These are phyloP conservation scores for Rhododendron vialii DNA, from an alignment of 148 eudicot species.

Conservation along the genomic window DNA sequence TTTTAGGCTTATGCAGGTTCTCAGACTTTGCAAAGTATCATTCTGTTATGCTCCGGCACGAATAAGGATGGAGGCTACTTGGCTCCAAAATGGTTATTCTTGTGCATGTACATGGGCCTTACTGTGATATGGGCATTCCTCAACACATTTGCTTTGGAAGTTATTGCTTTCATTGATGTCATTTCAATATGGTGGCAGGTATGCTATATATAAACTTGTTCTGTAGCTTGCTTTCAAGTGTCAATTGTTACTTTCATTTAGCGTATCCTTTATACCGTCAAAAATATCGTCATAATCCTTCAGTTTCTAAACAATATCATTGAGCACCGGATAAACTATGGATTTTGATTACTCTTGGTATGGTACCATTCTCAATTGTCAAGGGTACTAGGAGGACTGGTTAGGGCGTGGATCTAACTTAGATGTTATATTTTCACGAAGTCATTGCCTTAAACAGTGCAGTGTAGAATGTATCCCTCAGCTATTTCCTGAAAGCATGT, in stretches of 20 bases:
- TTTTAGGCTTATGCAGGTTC: slow-evolving; percentile 62
- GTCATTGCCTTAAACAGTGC: not conserved
- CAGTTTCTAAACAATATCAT: not conserved
- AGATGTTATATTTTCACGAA: not conserved
- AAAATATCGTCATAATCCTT: not conserved
- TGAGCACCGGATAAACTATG: not conserved
- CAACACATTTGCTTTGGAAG: slow-evolving; percentile 61
- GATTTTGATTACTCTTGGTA: not conserved
- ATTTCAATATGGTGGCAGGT: slow-evolving; percentile 73
- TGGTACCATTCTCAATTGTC: not conserved
- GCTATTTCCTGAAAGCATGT: not conserved
- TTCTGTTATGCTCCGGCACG: slow-evolving; percentile 54
- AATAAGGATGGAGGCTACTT: slow-evolving; percentile 63
- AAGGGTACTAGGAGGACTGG: not conserved
- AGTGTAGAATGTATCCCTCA: not conserved
- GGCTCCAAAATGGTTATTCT: slow-evolving; percentile 57
- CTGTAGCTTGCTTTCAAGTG: not conserved
- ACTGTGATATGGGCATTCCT: slow-evolving; percentile 62
- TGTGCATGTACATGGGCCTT: slow-evolving; percentile 51
- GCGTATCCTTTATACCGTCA: not conserved
- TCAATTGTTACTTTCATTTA: not conserved
- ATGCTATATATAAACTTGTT: not conserved
- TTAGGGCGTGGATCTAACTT: not conserved
- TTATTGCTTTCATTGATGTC: slow-evolving; percentile 50
- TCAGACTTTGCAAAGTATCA: slow-evolving; percentile 55